These are phyloP conservation scores for Trichosanthes truncata DNA, from an alignment of 306 rosid genomes.

Conservation along the genomic window DNA sequence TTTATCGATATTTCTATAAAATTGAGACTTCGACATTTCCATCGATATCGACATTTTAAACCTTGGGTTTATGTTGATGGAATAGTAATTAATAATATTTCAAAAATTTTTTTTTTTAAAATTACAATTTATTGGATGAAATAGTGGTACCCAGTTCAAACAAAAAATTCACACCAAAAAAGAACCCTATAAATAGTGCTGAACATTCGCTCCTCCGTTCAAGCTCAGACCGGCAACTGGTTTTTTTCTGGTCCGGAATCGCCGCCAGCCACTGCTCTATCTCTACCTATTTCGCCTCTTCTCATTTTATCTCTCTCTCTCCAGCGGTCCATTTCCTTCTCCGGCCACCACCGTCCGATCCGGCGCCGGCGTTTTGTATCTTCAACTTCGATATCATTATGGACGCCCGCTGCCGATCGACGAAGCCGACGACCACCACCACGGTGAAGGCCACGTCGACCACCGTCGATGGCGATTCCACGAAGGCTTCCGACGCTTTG, in stretches of 20 bases:
- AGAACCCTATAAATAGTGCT: constrained; percentile 1
- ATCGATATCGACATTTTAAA: too few species aligned
- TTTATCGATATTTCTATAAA: too few species aligned
- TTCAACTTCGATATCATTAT: constrained; percentile 8
- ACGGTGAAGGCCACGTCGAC: neutral
- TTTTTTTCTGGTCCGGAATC: neutral
- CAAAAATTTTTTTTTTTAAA: too few species aligned
- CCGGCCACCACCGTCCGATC: constrained; percentile 9
- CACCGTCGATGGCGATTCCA: constrained; percentile 1
- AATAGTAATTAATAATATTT: too few species aligned
- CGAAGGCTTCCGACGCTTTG: constrained; percentile 24
- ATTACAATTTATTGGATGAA: neutral
- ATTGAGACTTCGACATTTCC: too few species aligned
- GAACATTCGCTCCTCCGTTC: constrained; percentile 2
- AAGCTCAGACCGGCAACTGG: neutral
- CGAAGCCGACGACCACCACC: neutral
- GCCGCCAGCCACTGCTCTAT: neutral
- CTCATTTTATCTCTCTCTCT: neutral
- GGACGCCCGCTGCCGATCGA: constrained; percentile 55
- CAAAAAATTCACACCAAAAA: neutral
- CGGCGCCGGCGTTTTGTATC: constrained; percentile 8
- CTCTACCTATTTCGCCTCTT: neutral
- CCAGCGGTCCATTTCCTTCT: neutral
- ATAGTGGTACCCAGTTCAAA: neutral
- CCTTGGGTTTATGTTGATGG: too few species aligned